Conservation (phyloP, 352 stramenopile species). For the Phytophthora cactorum region DNA sequence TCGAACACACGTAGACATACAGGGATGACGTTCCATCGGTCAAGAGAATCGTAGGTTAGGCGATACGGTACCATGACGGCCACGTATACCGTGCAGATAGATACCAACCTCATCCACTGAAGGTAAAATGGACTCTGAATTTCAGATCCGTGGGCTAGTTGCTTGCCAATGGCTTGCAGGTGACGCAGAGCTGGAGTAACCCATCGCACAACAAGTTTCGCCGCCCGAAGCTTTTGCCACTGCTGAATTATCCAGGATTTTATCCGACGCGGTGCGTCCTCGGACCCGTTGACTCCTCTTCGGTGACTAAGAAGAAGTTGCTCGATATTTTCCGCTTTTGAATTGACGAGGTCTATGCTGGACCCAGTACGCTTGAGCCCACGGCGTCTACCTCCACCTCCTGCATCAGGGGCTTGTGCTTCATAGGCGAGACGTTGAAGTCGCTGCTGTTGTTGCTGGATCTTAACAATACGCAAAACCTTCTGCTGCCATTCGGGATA, state of each 20-base stretch:
- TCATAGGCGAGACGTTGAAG: constrained; percentile 51
- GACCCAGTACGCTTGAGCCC: constrained; percentile 37
- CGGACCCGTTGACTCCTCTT: constrained; percentile 10
- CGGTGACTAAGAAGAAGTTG: constrained; percentile 47
- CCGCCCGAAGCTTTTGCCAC: constrained; percentile 19
- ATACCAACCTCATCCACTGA: constrained; percentile 56
- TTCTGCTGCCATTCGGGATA: constrained; percentile 72
- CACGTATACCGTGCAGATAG: constrained; percentile 55
- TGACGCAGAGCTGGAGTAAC: background rate
- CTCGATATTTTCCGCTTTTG: constrained; percentile 55
- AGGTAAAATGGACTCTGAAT: constrained; percentile 68
- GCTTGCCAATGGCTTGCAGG: constrained; percentile 11
- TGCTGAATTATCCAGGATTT: constrained; percentile 20
- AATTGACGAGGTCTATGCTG: constrained; percentile 57
- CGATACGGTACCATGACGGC: constrained; percentile 59
- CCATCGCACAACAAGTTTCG: constrained; percentile 13
- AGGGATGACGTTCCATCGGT: constrained; percentile 49
- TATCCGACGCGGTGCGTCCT: constrained; percentile 13
- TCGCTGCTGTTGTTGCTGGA: constrained; percentile 67
- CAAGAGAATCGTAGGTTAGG: constrained; percentile 59
- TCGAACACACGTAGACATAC: constrained; percentile 43
- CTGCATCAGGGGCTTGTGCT: constrained; percentile 39
- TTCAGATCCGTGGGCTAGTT: constrained; percentile 47
- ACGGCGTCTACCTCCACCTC: constrained; percentile 15
- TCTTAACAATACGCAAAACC: constrained; percentile 66